Evolutionary conservation across 106 monocot species (phyloP).

Genomic region (Xerophyta viscosa): DNA sequence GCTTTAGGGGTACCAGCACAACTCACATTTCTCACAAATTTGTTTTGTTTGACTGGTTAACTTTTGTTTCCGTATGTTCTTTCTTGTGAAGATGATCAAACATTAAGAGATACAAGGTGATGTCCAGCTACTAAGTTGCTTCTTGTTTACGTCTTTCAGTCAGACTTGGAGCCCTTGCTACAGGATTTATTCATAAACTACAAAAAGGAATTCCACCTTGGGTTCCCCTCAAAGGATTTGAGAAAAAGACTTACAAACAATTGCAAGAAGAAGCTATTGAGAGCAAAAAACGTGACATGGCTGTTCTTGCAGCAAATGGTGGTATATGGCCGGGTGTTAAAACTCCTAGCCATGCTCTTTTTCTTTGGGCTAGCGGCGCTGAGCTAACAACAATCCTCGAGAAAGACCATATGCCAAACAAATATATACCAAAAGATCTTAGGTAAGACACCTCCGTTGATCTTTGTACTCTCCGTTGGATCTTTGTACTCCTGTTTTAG

Average conservation of each 20-base stretch:
- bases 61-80: too few relatives aligned
- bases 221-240: slow-evolving; percentile 71
- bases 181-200: slow-evolving; percentile 66
- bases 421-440: slow-evolving; percentile 69
- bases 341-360: slow-evolving; percentile 81
- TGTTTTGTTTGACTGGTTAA: too few relatives aligned
- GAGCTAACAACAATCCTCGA: slow-evolving; percentile 73
- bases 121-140: not conserved
- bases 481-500: slow-evolving; percentile 1
- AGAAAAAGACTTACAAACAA: slow-evolving; percentile 72
- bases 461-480: not conserved
- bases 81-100: too few relatives aligned
- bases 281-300: slow-evolving; percentile 80
- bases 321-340: slow-evolving; percentile 83
- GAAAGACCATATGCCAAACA: slow-evolving; percentile 82
- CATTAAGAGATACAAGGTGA: too few relatives aligned
- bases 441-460: too few relatives aligned
- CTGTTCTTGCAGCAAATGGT: slow-evolving; percentile 78
- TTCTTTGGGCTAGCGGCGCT: slow-evolving; percentile 89
- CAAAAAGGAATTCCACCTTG: slow-evolving; percentile 73
- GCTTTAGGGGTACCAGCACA: too few relatives aligned
- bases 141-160: slow-evolving; percentile 27
- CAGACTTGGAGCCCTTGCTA: slow-evolving; percentile 76
- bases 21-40: too few relatives aligned
- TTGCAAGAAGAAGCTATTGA: slow-evolving; percentile 84